These are phyloP conservation scores for Hymenoscyphus occultus DNA, from an alignment of 2,329 filamentous ascomycete genomes.

Conservation along the genomic window DNA sequence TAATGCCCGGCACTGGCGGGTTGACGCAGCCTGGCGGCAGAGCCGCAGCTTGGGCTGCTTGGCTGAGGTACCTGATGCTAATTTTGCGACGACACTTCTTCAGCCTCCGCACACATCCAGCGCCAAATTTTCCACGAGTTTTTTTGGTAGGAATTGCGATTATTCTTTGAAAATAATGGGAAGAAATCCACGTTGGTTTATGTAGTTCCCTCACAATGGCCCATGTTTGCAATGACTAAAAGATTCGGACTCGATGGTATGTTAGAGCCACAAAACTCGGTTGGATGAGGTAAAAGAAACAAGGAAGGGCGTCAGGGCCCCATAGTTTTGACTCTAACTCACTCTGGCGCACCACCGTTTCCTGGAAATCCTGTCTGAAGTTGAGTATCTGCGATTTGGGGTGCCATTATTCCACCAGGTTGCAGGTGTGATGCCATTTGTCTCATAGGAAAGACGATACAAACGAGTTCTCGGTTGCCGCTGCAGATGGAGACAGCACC, in stretches of 20 bases:
- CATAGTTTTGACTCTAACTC: neutral
- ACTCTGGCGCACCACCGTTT: neutral
- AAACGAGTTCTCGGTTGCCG: neutral
- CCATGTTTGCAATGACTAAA: neutral
- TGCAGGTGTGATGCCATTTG: neutral
- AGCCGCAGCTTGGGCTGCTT: neutral
- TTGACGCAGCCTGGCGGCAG: neutral
- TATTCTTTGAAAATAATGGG: too few species aligned
- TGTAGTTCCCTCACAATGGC: neutral
- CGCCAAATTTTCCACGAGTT: too few species aligned
- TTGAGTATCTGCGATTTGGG: neutral
- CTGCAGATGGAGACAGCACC: too few species aligned
- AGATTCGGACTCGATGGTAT: constrained; percentile 6
- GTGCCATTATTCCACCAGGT: neutral
- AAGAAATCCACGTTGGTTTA: neutral
- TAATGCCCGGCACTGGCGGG: neutral
- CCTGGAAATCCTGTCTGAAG: neutral
- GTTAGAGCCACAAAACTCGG: constrained; percentile 10
- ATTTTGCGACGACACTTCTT: neutral
- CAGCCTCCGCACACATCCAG: neutral
- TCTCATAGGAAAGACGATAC: neutral
- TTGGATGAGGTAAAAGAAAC: constrained; percentile 11
- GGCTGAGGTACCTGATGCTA: neutral
- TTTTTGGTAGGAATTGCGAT: too few species aligned
- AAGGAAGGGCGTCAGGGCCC: neutral